Evolutionary conservation across 1,284 basidiomycete genomes (phyloP), one percentile per base, ranked within the genome.

Genomic region (Pseudozyma hubeiensis): DNA sequence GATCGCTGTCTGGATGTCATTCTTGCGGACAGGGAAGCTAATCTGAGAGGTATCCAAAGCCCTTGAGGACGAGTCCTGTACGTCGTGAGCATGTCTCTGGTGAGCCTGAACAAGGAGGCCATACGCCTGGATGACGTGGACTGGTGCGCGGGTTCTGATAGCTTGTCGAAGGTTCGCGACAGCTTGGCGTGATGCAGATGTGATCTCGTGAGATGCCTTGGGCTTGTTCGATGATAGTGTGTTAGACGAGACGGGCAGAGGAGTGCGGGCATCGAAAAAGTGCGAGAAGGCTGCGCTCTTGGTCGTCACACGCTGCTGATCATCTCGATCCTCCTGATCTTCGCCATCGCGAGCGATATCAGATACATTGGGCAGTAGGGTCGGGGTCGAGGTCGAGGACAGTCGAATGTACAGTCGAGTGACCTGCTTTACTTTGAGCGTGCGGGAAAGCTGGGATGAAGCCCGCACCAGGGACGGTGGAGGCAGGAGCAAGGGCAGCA

Each of bases 21-120:
- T 39, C 51, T 75, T 75, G 16, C 59, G 72, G 16, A 69, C 13
- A 2, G 63, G 65, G n/a, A 75, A 69, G 24, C 48, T 39, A 35
- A 55, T 37, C 11, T 66, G 50, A 7, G 51, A 29, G 5, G 30
- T 7, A 6, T 51, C 41, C 4, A 55, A 0, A 13, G 48, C 2
- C 3, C 41, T 30, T 11, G 69, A 72, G 3, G 60, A 39, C 6
- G 45, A 52, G 9, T 24, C 5, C 1, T 8, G 24, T 37, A 63
- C 34, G 39, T 59, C 48, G 31, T 46, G n/a, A 9, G 31, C 60
- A 7, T 63, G 52, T 43, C 31, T 33, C 13, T 56, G 45, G 0
- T 63, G 40, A 14, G 66, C 66, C 30, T 41, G 46, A 4, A 57
- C 16, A 17, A 75, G 46, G 13, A 44, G 13, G 5, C 14, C 30